Evolutionary conservation across 306 rosid species (phyloP), one percentile per base, ranked within the genome.

Genomic region (Trifolium subterraneum): DNA sequence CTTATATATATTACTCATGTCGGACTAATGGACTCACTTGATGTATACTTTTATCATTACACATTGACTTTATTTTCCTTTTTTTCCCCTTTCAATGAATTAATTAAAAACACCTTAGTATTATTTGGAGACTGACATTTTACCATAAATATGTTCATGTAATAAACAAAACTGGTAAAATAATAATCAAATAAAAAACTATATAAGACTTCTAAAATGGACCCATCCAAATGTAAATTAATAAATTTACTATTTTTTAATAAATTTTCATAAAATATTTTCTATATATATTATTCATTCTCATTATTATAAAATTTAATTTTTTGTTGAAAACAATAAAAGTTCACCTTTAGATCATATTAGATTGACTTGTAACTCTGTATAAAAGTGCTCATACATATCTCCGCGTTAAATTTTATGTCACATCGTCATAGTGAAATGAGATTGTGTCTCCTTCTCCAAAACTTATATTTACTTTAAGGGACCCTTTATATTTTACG

Each of bases 31-130:
- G 38, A 51, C 50, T 71, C 59, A 47, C 7, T 47, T 52, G 12
- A 35, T 52, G 52, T 47, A 19, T 79, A 38, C 22, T 74, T 68
- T 61, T 74, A 41, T 68, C 68, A 38, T 51, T 41, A 68, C 31
- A 80, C 7, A 27, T 13, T 60, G 64, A 25, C 50, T 80, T 67
- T 38, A 38, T 67, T 64, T 39, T 35, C 14, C 41, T 16, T 61
- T 71, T 15, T 48, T 14, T 6, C 1, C 2, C 5, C 33, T 12
- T 22, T 56, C 11, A 6, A 23, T 25, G 12, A 45, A 45, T 65
- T 52, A 27, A 16, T 22, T 16, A 33, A 45, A 23, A 66, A 35
- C 11, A 59, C 12, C 15, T 13, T 58, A 47, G 27, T 13, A 20
- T 27, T 15, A 31, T 12, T 47, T 79, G 20, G 19, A 12, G 59